Base-by-base conservation (phyloP, 2,329 filamentous ascomycete species). In the Penicillium sp. region DNA sequence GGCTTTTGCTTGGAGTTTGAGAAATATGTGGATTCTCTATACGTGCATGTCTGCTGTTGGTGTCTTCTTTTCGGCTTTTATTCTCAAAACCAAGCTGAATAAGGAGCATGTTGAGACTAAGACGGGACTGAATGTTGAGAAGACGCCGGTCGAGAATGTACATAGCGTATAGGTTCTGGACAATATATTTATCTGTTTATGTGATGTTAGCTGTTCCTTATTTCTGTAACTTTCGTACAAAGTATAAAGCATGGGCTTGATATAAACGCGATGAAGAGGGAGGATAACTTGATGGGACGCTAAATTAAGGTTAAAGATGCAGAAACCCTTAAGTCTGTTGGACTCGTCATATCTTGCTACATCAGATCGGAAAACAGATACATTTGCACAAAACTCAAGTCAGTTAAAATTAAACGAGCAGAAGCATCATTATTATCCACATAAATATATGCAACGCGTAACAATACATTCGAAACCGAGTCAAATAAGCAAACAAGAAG, bases 21-120 rank as follows among this genome's bases (percentile, higher is more conserved):
- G 76, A 39, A 78, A 80, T 56, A 76, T 82, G 66, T 82, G 77
- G 63, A 79, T 81, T 26, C 54, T 81, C 61, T 80, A 78, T 51
- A 79, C 77, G 1, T 69, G 67, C 48, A 64, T 81, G 18, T 71
- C 76, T 5, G 77, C 61, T 2, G 58, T 76, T 14, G 73, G 76
- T 0, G 48, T 83, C 5, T 26, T 78, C 2, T 73, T 74, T 4
- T 77, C 75, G 47, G 57, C 70, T 4, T 80, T 81, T 46, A 73
- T 83, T 50, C 70, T 74, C 32, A 78, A 79, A 43, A 59, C 66
- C 14, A 65, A 72, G 4, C 62, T 84, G 64, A 81, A 73, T 43
- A 78, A 74, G 46, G 79, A 81, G 58, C 81, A 84, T 61, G 73
- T 74, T 7, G 78, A 81, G 65, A 82, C 78, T 16, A 80, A 74